phyloP scores from a whole-genome alignment of 2,329 filamentous ascomycete species.

The Whalleya microplaca region DNA sequence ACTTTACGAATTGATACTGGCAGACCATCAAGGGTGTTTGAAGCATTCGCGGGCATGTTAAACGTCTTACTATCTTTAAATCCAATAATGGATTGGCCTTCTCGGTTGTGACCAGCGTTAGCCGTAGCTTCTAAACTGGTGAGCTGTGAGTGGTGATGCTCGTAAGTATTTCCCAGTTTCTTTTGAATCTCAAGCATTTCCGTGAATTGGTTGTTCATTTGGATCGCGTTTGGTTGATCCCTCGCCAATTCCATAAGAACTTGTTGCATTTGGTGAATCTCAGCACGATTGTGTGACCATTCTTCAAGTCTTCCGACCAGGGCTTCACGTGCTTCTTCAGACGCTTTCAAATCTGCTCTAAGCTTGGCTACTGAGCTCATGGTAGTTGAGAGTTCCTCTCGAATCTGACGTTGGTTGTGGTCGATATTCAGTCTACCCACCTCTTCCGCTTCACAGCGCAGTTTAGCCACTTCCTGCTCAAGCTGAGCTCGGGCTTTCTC shows the following conservation, averaged over 20 bases:
- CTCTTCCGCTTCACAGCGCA: conserved; percentile 22
- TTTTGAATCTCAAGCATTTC: conserved; percentile 27
- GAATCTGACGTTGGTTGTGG: conserved; percentile 16
- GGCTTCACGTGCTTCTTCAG: conserved; percentile 3
- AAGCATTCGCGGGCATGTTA: background rate
- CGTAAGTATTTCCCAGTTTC: conserved; percentile 22
- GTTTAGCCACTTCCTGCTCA: conserved; percentile 34
- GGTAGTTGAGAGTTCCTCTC: conserved; percentile 11
- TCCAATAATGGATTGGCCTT: background rate
- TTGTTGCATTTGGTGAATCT: conserved; percentile 24
- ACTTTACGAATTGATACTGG: background rate
- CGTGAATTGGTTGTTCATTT: conserved; percentile 22
- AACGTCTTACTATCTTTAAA: background rate
- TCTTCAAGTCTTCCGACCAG: conserved; percentile 24
- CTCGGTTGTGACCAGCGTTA: background rate
- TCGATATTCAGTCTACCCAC: conserved; percentile 21
- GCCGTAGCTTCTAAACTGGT: background rate
- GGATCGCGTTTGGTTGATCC: conserved; percentile 21
- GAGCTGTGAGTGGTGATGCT: conserved; percentile 18
- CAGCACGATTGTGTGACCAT: conserved; percentile 27
- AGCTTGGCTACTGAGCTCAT: conserved; percentile 13
- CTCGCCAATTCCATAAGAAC: conserved; percentile 21
- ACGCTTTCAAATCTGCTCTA: conserved; percentile 15
- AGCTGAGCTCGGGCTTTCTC: conserved; percentile 27
- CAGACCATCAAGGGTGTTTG: background rate